phyloP scores from a whole-genome alignment of 2,329 filamentous ascomycete genomes.

The Ascochyta clinopodiicola region DNA sequence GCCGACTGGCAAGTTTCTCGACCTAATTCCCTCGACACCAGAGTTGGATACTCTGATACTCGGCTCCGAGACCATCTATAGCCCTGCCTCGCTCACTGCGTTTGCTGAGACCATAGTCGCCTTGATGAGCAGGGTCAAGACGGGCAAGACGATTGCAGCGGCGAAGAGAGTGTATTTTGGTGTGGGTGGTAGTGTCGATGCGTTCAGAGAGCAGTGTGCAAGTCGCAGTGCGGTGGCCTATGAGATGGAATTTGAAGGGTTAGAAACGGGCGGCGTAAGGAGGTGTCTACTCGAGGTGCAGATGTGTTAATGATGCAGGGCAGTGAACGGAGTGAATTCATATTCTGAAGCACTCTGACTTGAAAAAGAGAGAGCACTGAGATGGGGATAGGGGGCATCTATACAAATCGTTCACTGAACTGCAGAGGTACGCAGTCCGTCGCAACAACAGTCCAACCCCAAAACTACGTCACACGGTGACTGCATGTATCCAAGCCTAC shows the following conservation, averaged over 20 bases:
- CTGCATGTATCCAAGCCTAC: background rate
- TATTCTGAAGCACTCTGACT: too few relatives aligned
- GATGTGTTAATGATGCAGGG: slow-evolving; percentile 32
- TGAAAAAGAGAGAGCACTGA: background rate
- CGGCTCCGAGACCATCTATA: slow-evolving; percentile 85
- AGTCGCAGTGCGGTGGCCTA: slow-evolving; percentile 53
- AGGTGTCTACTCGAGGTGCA: slow-evolving; percentile 57
- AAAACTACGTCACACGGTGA: background rate
- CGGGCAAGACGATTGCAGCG: slow-evolving; percentile 69
- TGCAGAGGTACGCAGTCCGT: background rate
- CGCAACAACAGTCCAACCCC: background rate
- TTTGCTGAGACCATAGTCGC: slow-evolving; percentile 72
- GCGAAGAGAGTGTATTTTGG: slow-evolving; percentile 86
- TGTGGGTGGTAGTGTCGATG: slow-evolving; percentile 80
- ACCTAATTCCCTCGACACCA: slow-evolving; percentile 57
- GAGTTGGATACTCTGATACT: slow-evolving; percentile 60
- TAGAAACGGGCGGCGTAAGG: slow-evolving; percentile 52
- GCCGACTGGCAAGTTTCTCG: slow-evolving; percentile 60
- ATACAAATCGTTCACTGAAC: background rate
- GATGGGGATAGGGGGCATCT: background rate
- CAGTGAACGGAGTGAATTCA: too few relatives aligned
- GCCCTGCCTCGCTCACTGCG: slow-evolving; percentile 70
- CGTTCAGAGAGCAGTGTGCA: slow-evolving; percentile 63
- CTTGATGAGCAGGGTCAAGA: slow-evolving; percentile 60
- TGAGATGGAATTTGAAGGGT: slow-evolving; percentile 57